Evolutionary conservation across 2,329 filamentous ascomycete genomes (phyloP), one percentile per base, ranked within the genome.

Genomic region (Metarhizium sp.): DNA sequence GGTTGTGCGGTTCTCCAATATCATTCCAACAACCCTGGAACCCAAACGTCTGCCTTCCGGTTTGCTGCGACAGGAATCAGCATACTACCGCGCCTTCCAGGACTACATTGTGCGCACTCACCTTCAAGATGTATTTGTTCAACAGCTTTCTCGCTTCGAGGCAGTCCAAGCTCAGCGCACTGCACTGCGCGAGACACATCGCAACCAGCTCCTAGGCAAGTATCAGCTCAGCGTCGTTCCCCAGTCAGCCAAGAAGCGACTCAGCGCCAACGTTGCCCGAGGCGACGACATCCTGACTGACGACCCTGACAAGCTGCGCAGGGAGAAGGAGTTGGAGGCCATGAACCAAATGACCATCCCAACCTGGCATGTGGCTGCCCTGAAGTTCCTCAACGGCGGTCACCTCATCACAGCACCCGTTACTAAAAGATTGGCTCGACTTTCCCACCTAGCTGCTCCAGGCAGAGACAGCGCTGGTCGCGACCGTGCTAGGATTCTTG

Each of bases 51-150:
- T 84, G 18, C 80, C 80, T 10, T 72, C 78, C 55, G 73, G 78
- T 71, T 70, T 85, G 34, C 56, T 69, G 29, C 77, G 75, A 56
- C 76, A 81, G 65, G 88, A 94, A 64, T 86, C 87, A 3, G 88
- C 92, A 5, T 96, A 96, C 71, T 92, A 91, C 73, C 86, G 88
- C 58, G 90, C 90, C 10, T 96, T 96, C 69, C 85, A 90, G 62
- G 84, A 87, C 65, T 80, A 89, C 61, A 75, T 85, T 49, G 79
- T 88, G 57, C 81, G 82, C 36, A 83, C 82, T 14, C 83, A 82
- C 55, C 76, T 78, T 53, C 75, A 78, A 18, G 94, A 97, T 69
- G 84, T 86, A 10, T 96, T 96, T 67, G 81, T 95, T 54, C 88
- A 95, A 69, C 87, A 90, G 46, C 84, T 90, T 55, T 81, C 88